A percentile compares a stretch with the other conserved stretches of the same genome.
phyloP scores from a whole-genome alignment of 1,139 yeast genomes.

The Suhomyces choctaworum region DNA sequence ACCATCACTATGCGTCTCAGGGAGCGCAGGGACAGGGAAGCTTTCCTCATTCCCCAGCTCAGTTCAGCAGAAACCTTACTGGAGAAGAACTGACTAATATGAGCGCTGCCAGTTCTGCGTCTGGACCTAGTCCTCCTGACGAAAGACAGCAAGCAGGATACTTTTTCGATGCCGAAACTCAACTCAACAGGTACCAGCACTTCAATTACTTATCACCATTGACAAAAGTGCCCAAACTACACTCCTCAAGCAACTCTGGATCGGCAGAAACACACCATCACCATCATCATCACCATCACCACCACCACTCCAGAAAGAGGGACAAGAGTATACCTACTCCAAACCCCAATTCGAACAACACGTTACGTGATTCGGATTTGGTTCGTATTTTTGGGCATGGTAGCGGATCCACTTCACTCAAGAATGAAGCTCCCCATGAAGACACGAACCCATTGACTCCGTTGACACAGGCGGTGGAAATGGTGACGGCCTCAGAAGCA shows the following conservation, averaged over 20 bases:
- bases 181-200: conserved; percentile 61
- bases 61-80: conserved; percentile 5
- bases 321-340: conserved; percentile 2
- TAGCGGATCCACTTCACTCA: background rate
- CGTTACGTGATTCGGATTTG: conserved; percentile 7
- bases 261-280: conserved; percentile 24
- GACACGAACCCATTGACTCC: conserved; percentile 36
- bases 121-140: conserved; percentile 10
- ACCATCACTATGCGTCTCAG: conserved; percentile 59
- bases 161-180: conserved; percentile 55
- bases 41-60: conserved; percentile 2
- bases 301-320: conserved; percentile 17
- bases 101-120: conserved; percentile 8
- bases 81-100: conserved; percentile 4
- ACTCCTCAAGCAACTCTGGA: conserved; percentile 49
- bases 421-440: conserved; percentile 2
- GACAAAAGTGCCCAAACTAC: conserved; percentile 68
- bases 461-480: conserved; percentile 45
- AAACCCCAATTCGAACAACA: conserved; percentile 22
- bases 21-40: conserved; percentile 16
- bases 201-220: conserved; percentile 73
- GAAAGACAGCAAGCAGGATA: conserved; percentile 7
- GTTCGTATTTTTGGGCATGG: conserved; percentile 1
- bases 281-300: conserved; percentile 34
- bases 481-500: conserved; percentile 41